Conservation (phyloP, 163 green algal species). For the Volvox carteri region DNA sequence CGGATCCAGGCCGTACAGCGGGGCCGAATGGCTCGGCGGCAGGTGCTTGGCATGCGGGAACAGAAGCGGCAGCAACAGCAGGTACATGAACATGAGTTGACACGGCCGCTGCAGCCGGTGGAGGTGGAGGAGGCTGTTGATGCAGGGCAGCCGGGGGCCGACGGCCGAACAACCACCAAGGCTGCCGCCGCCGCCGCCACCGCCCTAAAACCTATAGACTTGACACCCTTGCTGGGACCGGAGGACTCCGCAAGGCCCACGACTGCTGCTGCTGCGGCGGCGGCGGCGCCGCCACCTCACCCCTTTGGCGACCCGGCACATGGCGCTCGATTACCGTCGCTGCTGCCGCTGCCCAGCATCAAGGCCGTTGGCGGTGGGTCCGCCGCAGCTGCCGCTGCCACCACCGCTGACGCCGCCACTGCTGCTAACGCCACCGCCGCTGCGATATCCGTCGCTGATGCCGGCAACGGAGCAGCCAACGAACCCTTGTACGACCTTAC, state of each 20-base stretch:
- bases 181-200: no score
- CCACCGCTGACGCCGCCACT: no score
- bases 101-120: not conserved
- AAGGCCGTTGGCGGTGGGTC: no score
- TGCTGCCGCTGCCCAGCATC: not conserved
- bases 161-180: no score
- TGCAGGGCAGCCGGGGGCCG: no score
- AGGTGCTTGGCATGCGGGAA: not conserved
- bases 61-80: conserved; percentile 28
- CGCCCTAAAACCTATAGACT: no score
- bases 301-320: not conserved
- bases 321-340: no score
- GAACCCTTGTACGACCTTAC: not conserved
- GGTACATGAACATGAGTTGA: not conserved
- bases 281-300: not conserved
- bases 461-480: not conserved
- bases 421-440: not conserved
- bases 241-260: no score
- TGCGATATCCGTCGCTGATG: not conserved
- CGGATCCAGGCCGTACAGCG: conserved; percentile 31
- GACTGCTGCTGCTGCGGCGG: not conserved
- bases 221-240: no score
- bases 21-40: not conserved
- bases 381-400: not conserved
- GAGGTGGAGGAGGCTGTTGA: not conserved